Base-by-base conservation (phyloP, 306 rosid genomes). In the Vicia villosa region DNA sequence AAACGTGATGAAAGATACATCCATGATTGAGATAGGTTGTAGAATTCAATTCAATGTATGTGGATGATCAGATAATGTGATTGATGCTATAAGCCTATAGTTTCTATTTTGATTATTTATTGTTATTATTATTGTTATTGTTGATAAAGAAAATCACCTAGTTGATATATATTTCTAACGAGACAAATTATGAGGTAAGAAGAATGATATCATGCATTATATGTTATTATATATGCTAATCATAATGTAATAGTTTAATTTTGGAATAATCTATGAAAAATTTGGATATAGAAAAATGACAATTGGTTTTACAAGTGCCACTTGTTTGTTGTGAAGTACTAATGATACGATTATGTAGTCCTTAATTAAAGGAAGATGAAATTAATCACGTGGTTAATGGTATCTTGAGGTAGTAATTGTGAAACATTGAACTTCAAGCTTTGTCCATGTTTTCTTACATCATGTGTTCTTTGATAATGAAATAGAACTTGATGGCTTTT, bases 11-110 rank as follows among this genome's bases (percentile, higher is more conserved):
- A 57, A 12, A 59, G 52, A 46, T 50, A 57, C 63, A 47, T 46
- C 45, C 38, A 34, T 75, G 84, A 72, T 72, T 49, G 50, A 7
- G 82, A 77, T 68, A 68, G 76, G 34, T 72, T 17, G 17, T 40
- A 56, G 63, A 22, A 68, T 76, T 60, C 79, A 77, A 56, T 21
- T 62, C 85, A 81, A 38, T 21, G 85, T 37, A 77, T 81, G 69
- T 77, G 73, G 65, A 76, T 24, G n/a, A n/a, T 76, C 26, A 49
- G 40, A 63, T 28, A 57, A 17, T 20, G 17, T 65, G 51, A 2
- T 45, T 59, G 22, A 36, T 68, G 65, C 68, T 63, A 57, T 38
- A 46, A 49, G 59, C 6, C 13, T n/a, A 55, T 56, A 56, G 13
- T 72, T 72, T 70, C 10, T 26, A 41, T 62, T 66, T 72, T 49